Evolutionary conservation across 2,329 filamentous ascomycete genomes (phyloP).

Genomic region (Zymoseptoria crescenta): DNA sequence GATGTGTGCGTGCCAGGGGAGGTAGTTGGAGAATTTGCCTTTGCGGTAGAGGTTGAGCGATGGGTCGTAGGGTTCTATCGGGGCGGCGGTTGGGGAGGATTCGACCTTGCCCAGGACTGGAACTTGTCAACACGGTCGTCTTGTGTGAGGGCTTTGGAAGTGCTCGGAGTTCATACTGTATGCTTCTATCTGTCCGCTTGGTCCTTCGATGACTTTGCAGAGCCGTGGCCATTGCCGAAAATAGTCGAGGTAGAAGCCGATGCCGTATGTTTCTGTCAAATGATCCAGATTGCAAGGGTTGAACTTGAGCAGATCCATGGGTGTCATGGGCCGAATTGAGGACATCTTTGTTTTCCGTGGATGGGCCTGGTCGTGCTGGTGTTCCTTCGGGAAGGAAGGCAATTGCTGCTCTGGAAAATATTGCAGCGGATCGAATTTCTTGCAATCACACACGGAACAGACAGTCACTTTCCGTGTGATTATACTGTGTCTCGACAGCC

Average conservation of each 20-base stretch:
- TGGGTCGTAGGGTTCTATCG: constrained; percentile 63
- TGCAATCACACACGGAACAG: not conserved
- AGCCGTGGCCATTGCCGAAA: constrained; percentile 91
- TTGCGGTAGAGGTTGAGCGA: constrained; percentile 30
- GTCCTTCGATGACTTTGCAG: constrained; percentile 85
- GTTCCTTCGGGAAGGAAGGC: not conserved
- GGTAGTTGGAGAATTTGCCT: constrained; percentile 56
- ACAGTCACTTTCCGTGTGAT: too few species aligned
- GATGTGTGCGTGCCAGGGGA: constrained; percentile 99
- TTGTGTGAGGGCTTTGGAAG: not conserved
- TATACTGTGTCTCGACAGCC: too few species aligned
- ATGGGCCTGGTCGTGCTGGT: not conserved
- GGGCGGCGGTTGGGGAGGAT: constrained; percentile 64
- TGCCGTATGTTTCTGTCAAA: constrained; percentile 94
- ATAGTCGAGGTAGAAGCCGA: constrained; percentile 93
- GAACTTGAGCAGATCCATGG: constrained; percentile 77
- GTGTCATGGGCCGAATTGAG: constrained; percentile 72
- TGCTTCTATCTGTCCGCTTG: constrained; percentile 79
- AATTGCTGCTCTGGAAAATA: not conserved
- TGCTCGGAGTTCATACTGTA: constrained; percentile 60
- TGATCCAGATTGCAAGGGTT: constrained; percentile 94
- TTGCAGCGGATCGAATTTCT: not conserved
- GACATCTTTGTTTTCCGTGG: constrained; percentile 9
- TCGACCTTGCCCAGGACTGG: constrained; percentile 96
- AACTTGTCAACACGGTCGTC: not conserved